These are phyloP conservation scores for Leishmania arabica DNA, from an alignment of 208 protist genomes.

Conservation along the genomic window DNA sequence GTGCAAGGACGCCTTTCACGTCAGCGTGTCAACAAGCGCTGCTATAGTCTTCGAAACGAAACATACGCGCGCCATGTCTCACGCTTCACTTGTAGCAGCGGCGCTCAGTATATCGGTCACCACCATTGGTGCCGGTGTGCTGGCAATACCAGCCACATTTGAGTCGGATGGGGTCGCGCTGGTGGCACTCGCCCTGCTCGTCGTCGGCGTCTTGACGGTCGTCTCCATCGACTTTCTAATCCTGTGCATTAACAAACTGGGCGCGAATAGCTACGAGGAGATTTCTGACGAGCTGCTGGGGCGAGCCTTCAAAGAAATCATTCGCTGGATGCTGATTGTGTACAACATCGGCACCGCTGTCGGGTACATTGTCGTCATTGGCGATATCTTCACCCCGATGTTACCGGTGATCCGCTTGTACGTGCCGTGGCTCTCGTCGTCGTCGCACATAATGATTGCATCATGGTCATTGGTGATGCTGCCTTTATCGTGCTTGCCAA, in stretches of 20 bases:
- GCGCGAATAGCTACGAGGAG: constrained; percentile 62
- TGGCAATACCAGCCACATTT: constrained; percentile 56
- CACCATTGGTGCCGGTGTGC: constrained; percentile 63
- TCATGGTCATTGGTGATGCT: constrained; percentile 59
- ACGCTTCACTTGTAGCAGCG: constrained; percentile 35
- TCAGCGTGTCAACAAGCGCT: neutral
- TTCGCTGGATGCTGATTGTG: constrained; percentile 71
- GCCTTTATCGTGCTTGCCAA: constrained; percentile 59
- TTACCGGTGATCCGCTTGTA: constrained; percentile 46
- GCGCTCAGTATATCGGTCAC: constrained; percentile 68
- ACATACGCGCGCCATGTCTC: constrained; percentile 15
- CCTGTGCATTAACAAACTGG: constrained; percentile 52
- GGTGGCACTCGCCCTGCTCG: constrained; percentile 35
- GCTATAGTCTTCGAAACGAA: neutral
- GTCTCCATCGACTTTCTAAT: constrained; percentile 69
- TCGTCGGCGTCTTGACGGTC: constrained; percentile 52
- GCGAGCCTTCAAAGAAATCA: constrained; percentile 40
- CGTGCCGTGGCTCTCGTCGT: constrained; percentile 45
- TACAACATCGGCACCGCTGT: constrained; percentile 62
- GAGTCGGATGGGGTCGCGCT: constrained; percentile 46
- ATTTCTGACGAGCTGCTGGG: constrained; percentile 59
- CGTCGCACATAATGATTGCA: constrained; percentile 38
- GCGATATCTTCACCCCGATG: constrained; percentile 57
- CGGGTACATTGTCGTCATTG: constrained; percentile 72
- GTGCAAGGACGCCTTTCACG: neutral